Conservation (phyloP, 352 stramenopile species). For the Phytophthora agathidicida region DNA sequence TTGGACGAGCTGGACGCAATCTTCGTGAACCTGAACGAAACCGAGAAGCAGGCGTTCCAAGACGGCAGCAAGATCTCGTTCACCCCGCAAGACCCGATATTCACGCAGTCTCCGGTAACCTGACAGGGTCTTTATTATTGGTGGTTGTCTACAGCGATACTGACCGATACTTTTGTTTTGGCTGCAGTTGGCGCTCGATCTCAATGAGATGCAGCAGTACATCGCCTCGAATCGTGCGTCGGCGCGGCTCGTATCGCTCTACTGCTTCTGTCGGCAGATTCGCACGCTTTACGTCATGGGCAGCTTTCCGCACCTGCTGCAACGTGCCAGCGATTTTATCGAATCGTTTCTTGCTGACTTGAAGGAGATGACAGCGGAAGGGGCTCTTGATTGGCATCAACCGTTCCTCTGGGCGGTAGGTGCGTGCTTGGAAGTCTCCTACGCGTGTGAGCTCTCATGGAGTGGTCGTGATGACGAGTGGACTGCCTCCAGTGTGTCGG, state of each 20-base stretch:
- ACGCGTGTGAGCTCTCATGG: conserved; percentile 78
- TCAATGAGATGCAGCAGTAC: conserved; percentile 45
- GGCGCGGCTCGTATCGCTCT: conserved; percentile 57
- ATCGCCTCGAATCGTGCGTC: conserved; percentile 70
- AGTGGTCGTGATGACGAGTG: conserved; percentile 69
- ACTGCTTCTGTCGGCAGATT: conserved; percentile 84
- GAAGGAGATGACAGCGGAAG: conserved; percentile 21
- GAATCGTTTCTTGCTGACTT: conserved; percentile 52
- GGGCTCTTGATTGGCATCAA: conserved; percentile 46
- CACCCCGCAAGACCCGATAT: conserved; percentile 47
- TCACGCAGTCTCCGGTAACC: conserved; percentile 66
- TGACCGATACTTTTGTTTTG: not conserved
- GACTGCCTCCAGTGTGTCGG: conserved; percentile 52
- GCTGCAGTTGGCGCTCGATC: conserved; percentile 64
- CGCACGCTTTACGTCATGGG: conserved; percentile 78
- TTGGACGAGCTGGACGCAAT: conserved; percentile 85
- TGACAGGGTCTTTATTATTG: not conserved
- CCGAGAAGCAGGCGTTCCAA: conserved; percentile 34
- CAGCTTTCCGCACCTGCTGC: conserved; percentile 64
- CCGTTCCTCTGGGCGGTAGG: conserved; percentile 74
- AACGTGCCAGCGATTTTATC: conserved; percentile 64
- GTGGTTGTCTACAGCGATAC: not conserved
- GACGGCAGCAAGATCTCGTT: conserved; percentile 29
- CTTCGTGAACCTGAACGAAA: conserved; percentile 51
- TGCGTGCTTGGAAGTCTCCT: conserved; percentile 77